Evolutionary conservation across 148 eudicot genomes (phyloP).

Genomic region (Chenopodium album): DNA sequence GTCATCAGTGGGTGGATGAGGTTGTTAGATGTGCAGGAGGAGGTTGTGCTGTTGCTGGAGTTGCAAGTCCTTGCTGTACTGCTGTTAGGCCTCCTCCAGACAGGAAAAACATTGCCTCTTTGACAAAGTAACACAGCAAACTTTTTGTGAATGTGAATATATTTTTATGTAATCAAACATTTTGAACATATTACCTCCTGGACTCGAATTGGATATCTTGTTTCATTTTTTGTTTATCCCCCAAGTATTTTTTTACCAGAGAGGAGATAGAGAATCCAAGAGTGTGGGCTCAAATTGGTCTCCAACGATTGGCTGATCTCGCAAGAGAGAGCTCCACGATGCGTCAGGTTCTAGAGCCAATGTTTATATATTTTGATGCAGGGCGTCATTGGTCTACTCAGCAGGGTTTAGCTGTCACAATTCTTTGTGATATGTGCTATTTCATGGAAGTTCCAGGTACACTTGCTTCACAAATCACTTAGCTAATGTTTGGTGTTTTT

Average conservation of each 20-base stretch:
- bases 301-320: conserved; percentile 86
- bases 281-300: conserved; percentile 90
- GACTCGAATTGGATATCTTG: neutral
- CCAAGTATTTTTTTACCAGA: conserved; percentile 33
- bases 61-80: conserved; percentile 43
- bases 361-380: conserved; percentile 74
- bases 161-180: neutral
- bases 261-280: conserved; percentile 85
- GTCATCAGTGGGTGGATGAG: conserved; percentile 93
- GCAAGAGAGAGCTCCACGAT: conserved; percentile 85
- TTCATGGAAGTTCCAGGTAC: conserved; percentile 68
- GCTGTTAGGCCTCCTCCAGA: conserved; percentile 55
- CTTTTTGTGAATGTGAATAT: neutral
- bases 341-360: conserved; percentile 81
- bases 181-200: no score
- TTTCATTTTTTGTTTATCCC: neutral
- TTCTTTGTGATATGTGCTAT: conserved; percentile 83
- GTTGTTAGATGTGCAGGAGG: conserved; percentile 82
- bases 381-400: conserved; percentile 66
- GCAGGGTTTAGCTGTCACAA: conserved; percentile 64
- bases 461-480: neutral
- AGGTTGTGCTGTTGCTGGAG: conserved; percentile 41
- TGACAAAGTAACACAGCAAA: conserved; percentile 53
- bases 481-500: neutral
- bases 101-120: conserved; percentile 64